These are phyloP conservation scores for Leishmania tropica DNA, from an alignment of 208 protist genomes.

Conservation along the genomic window DNA sequence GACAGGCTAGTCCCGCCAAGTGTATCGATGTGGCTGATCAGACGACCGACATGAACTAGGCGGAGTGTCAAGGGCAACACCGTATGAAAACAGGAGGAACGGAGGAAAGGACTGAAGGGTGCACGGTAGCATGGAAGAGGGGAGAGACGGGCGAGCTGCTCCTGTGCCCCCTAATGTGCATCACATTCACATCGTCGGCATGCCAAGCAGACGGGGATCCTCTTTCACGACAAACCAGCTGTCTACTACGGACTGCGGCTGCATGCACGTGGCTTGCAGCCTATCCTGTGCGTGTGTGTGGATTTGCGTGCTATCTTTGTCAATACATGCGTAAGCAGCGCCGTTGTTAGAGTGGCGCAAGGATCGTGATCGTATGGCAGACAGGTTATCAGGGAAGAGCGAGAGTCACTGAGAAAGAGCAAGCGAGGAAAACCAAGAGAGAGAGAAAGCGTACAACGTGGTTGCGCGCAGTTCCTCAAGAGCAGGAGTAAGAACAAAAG, in stretches of 20 bases:
- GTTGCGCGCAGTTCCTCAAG: not conserved
- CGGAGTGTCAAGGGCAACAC: not conserved
- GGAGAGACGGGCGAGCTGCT: not conserved
- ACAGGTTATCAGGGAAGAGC: not conserved
- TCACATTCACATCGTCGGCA: not conserved
- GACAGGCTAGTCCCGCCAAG: not conserved
- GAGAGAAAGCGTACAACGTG: not conserved
- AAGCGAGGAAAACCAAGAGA: not conserved
- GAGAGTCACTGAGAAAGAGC: not conserved
- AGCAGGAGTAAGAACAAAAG: not conserved
- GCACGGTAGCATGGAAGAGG: not conserved
- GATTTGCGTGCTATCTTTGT: not conserved
- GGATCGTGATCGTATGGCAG: not conserved
- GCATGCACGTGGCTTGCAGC: not conserved
- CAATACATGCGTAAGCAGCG: not conserved
- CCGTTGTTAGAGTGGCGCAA: not conserved
- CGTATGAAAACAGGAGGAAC: not conserved
- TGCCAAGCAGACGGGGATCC: not conserved
- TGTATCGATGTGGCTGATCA: not conserved
- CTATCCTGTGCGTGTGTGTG: not conserved
- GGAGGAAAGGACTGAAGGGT: not conserved
- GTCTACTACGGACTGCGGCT: not conserved
- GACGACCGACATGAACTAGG: not conserved
- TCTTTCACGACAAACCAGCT: not conserved
- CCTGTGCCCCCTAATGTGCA: not conserved